Evolutionary conservation across 371 early-diverging fungal species (phyloP).

Genomic region (Syncephalastrum contaminatum): DNA sequence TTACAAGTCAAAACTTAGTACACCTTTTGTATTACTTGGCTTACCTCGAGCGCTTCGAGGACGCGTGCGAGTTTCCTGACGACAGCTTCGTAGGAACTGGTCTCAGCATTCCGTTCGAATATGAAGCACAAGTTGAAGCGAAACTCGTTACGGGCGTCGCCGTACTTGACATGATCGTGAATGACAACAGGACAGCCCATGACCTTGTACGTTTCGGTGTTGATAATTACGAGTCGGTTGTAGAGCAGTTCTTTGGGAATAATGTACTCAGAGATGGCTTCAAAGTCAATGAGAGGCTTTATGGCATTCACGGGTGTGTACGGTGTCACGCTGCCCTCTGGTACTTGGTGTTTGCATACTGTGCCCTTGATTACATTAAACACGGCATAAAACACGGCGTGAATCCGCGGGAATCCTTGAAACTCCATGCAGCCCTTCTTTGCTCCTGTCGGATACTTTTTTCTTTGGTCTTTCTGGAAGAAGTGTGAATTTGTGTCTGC

Average conservation of each 20-base stretch:
- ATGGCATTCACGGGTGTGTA: constrained; percentile 12
- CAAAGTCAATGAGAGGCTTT: constrained; percentile 73
- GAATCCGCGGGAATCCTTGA: constrained; percentile 75
- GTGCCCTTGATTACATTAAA: constrained; percentile 88
- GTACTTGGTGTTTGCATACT: constrained; percentile 80
- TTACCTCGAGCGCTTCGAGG: constrained; percentile 73
- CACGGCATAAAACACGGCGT: constrained; percentile 80
- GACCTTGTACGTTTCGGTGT: constrained; percentile 69
- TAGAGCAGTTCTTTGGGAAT: constrained; percentile 84
- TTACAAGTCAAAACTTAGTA: constrained; percentile 12
- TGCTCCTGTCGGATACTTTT: too few relatives aligned
- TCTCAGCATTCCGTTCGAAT: constrained; percentile 79
- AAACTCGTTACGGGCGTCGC: constrained; percentile 69
- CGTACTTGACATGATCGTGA: constrained; percentile 69
- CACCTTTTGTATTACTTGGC: constrained; percentile 1
- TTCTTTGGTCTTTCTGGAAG: too few relatives aligned
- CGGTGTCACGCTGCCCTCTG: constrained; percentile 71
- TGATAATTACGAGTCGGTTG: constrained; percentile 76
- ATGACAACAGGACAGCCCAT: constrained; percentile 80
- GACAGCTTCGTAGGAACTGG: constrained; percentile 76
- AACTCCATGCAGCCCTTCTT: constrained; percentile 35
- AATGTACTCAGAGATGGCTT: constrained; percentile 84
- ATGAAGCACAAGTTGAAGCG: constrained; percentile 89
- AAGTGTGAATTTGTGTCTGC: too few relatives aligned
- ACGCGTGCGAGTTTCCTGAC: constrained; percentile 80